Evolutionary conservation across 805 yeast species (phyloP).

Genomic region (Kurtzmaniella cleridarum): DNA sequence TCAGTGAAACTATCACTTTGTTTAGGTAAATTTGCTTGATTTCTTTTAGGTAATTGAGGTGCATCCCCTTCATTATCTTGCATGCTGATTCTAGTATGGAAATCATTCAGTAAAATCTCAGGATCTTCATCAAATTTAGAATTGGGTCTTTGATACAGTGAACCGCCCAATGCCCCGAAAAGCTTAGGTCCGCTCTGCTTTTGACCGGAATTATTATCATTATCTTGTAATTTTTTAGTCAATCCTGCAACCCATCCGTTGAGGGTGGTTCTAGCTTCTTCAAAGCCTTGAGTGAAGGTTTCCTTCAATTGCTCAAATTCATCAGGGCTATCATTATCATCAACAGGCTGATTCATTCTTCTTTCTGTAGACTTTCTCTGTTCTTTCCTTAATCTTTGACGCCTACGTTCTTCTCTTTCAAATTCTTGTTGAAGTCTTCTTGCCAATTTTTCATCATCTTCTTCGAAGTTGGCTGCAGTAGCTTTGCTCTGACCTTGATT

Average conservation of each 20-base stretch:
- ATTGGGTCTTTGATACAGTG: slow-evolving; percentile 25
- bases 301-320: slow-evolving; percentile 63
- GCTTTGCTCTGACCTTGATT: neutral
- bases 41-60: slow-evolving; percentile 14
- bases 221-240: slow-evolving; percentile 43
- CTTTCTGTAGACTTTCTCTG: slow-evolving; percentile 7
- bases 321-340: slow-evolving; percentile 36
- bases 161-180: slow-evolving; percentile 44
- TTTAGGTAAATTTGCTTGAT: neutral
- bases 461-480: slow-evolving; percentile 5
- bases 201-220: slow-evolving; percentile 11
- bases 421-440: slow-evolving; percentile 70
- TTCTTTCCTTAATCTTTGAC: slow-evolving; percentile 12
- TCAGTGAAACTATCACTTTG: slow-evolving; percentile 6
- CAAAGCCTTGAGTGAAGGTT: slow-evolving; percentile 66
- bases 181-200: slow-evolving; percentile 23
- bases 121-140: slow-evolving; percentile 50
- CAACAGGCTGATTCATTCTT: slow-evolving; percentile 11
- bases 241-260: slow-evolving; percentile 75
- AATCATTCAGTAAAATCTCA: slow-evolving; percentile 44
- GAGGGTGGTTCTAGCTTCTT: slow-evolving; percentile 72
- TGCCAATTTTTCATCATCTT: slow-evolving; percentile 78
- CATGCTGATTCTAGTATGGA: slow-evolving; percentile 43
- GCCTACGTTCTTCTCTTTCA: slow-evolving; percentile 33
- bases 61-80: slow-evolving; percentile 26